These are phyloP conservation scores for Erythrobasidium hasegawianum DNA, from an alignment of 1,284 basidiomycete species.

Conservation along the genomic window DNA sequence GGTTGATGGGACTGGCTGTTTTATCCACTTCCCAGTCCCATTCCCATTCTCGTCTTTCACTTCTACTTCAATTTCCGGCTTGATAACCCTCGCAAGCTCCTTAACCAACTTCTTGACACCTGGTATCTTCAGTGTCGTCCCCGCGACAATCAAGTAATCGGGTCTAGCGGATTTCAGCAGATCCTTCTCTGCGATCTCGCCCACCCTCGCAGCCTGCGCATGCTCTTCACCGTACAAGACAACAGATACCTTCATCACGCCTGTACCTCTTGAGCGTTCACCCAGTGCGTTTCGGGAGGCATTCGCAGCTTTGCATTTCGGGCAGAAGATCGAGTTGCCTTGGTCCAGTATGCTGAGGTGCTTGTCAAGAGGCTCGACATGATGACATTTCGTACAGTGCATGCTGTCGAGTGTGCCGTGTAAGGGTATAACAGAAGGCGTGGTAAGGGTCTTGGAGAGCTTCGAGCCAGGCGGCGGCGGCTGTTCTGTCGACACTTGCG, in stretches of 20 bases:
- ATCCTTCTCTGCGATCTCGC: constrained; percentile 70
- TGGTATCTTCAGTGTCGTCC: constrained; percentile 82
- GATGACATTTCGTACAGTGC: constrained; percentile 75
- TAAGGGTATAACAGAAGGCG: constrained; percentile 77
- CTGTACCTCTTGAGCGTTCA: constrained; percentile 75
- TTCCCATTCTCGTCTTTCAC: constrained; percentile 36
- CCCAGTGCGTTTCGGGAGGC: constrained; percentile 55
- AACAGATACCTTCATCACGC: constrained; percentile 76
- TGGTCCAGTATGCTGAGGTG: constrained; percentile 59
- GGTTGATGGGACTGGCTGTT: constrained; percentile 35
- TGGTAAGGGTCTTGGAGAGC: constrained; percentile 9
- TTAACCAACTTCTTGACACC: constrained; percentile 89
- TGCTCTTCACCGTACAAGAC: constrained; percentile 88
- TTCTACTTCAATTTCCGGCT: constrained; percentile 45
- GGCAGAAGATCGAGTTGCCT: constrained; percentile 63
- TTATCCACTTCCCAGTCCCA: constrained; percentile 23
- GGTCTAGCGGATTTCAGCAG: constrained; percentile 62
- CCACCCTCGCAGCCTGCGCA: constrained; percentile 81
- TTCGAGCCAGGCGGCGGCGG: neutral
- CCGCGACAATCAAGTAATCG: constrained; percentile 83
- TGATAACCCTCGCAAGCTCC: constrained; percentile 79
- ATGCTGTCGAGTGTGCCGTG: constrained; percentile 78
- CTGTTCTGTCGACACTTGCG: neutral
- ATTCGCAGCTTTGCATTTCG: constrained; percentile 68
- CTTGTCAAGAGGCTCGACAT: constrained; percentile 56